These are phyloP conservation scores for Trichoderma orchidacearum DNA, from an alignment of 495 filamentous ascomycete genomes.

Conservation along the genomic window DNA sequence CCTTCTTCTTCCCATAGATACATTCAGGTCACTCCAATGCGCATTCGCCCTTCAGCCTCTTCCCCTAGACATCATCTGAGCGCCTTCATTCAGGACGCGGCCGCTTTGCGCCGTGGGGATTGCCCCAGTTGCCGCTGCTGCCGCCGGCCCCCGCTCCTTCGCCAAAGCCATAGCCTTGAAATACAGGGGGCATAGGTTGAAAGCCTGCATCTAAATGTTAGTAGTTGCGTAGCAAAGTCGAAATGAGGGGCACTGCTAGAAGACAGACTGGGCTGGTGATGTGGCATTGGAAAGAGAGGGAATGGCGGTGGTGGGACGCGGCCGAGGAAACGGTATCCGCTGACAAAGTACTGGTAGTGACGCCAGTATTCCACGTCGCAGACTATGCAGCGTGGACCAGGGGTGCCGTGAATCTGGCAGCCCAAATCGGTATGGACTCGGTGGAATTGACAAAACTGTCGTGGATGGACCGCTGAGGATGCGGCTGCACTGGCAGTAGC, in stretches of 20 bases:
- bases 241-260: background rate
- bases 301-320: background rate
- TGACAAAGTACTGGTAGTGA: background rate
- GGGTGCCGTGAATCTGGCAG: background rate
- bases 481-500: background rate
- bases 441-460: background rate
- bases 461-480: background rate
- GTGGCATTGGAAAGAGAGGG: conserved; percentile 11
- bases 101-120: conserved; percentile 74
- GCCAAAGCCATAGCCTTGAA: conserved; percentile 66
- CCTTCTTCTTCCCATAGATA: background rate
- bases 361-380: background rate
- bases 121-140: conserved; percentile 45
- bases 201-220: conserved; percentile 40
- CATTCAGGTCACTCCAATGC: background rate
- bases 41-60: background rate
- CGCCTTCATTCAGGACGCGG: conserved; percentile 34
- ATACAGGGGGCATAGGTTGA: conserved; percentile 53
- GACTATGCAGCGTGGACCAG: background rate
- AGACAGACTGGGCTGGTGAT: background rate
- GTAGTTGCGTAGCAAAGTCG: background rate
- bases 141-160: conserved; percentile 26
- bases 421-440: background rate
- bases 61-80: background rate
- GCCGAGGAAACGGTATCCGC: background rate